These are phyloP conservation scores for Penicillium nucicola DNA, from an alignment of 495 filamentous ascomycete species.

Conservation along the genomic window DNA sequence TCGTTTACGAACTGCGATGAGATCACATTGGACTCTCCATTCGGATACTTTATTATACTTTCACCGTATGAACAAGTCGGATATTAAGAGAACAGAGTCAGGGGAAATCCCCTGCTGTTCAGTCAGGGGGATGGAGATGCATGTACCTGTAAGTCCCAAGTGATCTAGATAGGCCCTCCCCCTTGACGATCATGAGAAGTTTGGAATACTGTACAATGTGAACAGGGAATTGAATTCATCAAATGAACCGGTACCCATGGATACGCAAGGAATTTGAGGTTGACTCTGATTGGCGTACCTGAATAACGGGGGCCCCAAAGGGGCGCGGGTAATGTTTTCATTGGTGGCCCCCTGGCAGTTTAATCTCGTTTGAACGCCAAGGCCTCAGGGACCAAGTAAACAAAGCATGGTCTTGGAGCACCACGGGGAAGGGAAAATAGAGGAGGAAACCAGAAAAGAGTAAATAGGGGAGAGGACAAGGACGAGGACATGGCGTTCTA, in stretches of 20 bases:
- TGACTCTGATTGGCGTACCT: slow-evolving; percentile 28
- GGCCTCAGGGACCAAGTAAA: slow-evolving; percentile 4
- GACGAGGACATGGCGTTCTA: too few species aligned
- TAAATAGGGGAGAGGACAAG: too few species aligned
- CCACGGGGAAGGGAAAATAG: background rate
- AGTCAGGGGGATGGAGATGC: too few species aligned
- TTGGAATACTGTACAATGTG: too few species aligned
- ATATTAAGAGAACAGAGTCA: background rate
- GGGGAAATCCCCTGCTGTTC: too few species aligned
- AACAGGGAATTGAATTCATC: background rate
- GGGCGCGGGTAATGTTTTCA: background rate
- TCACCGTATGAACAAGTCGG: background rate
- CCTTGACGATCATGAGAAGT: too few species aligned
- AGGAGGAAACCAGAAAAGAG: background rate
- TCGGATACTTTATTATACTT: slow-evolving; percentile 1
- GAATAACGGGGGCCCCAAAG: slow-evolving; percentile 3
- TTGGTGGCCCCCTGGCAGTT: slow-evolving; percentile 14
- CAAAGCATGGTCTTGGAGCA: background rate
- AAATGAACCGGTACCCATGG: slow-evolving; percentile 21
- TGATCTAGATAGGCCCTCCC: too few species aligned
- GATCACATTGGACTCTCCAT: too few species aligned
- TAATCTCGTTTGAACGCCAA: slow-evolving; percentile 14
- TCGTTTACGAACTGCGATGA: too few species aligned
- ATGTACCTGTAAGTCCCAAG: too few species aligned
- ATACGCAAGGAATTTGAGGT: slow-evolving; percentile 17